A percentile compares a stretch with the other conserved stretches of the same genome.
These are phyloP conservation scores for Candida verbasci DNA, from an alignment of 805 yeast species.

Conservation along the genomic window DNA sequence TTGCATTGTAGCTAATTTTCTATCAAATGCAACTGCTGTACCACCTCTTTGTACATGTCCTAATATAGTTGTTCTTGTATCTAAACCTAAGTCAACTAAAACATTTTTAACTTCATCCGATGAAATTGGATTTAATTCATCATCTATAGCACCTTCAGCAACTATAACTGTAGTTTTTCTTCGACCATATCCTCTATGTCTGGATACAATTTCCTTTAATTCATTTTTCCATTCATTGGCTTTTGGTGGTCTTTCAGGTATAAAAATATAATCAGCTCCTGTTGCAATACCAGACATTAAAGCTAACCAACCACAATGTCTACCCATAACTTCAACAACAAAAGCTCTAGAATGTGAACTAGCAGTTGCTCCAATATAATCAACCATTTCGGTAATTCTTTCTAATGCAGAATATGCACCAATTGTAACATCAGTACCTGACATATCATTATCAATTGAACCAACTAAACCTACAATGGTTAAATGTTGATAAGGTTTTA, in stretches of 20 bases:
- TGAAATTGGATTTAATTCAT: conserved; percentile 62
- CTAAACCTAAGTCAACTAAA: conserved; percentile 64
- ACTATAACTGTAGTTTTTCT: conserved; percentile 77
- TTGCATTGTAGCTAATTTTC: conserved; percentile 70
- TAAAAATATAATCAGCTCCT: conserved; percentile 75
- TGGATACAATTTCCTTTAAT: conserved; percentile 55
- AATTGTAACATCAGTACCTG: conserved; percentile 78
- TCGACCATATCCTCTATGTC: conserved; percentile 69
- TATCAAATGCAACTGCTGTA: conserved; percentile 70
- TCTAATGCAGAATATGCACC: conserved; percentile 79
- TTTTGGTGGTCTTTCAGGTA: conserved; percentile 74
- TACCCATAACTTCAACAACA: conserved; percentile 84
- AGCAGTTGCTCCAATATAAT: conserved; percentile 82
- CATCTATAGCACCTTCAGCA: conserved; percentile 79
- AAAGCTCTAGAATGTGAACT: conserved; percentile 79
- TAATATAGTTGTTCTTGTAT: conserved; percentile 71
- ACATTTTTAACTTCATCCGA: conserved; percentile 63
- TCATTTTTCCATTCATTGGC: conserved; percentile 63
- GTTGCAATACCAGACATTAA: conserved; percentile 77
- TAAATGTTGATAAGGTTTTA: conserved; percentile 47
- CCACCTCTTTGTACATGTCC: conserved; percentile 88
- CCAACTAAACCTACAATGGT: conserved; percentile 76
- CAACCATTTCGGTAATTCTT: conserved; percentile 69
- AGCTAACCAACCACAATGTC: conserved; percentile 88
- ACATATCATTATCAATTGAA: conserved; percentile 82